Evolutionary conservation across 805 yeast genomes (phyloP), one percentile per base, ranked within the genome.

Genomic region (Yamadazyma sp.): DNA sequence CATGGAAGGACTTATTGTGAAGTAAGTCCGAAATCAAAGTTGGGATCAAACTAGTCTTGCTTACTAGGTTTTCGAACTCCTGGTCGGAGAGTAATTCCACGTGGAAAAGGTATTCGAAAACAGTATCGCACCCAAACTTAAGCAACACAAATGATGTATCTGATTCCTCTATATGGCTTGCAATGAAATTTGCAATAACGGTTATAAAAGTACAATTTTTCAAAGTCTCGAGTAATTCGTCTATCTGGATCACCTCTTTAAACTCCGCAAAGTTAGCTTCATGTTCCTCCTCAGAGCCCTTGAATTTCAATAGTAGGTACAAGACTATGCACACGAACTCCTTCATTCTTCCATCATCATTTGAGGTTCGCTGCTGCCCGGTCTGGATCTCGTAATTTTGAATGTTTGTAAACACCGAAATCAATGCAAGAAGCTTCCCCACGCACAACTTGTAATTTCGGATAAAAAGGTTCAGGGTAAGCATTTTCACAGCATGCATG

Each of bases 41-140:
- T 1, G 57, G 49, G 3, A 68, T 57, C 27, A 68, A 42, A 5
- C 45, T 40, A 2, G 65, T 51, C 19, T 54, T 43, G 26, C 44
- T 38, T 4, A 64, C 57, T 35, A 68, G 44, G 6, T 42, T 41
- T 9, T 45, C 46, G 31, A 68, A 64, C 35, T 68, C 73, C 11
- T 36, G 41, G 42, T 66, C 71, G 10, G 54, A 43, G 11, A 68
- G 50, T 15, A 67, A 47, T 31, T 60, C 67, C 1, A 52, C 51
- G 32, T 60, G 57, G 52, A 57, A 67, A 19, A 68, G 52, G 41
- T 67, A 68, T 48, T 66, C 71, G 42, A 68, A 68, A 18, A 68
- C 47, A 6, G 64, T 60, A 44, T 68, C 73, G 45, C 73, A 58
- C 26, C 57, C 47, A 42, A 68, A 63, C 41, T 65, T 65, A 21